Percentiles rank a stretch among this genome's conserved stretches.
Evolutionary conservation across 805 yeast genomes (phyloP).

Genomic region (Zygotorulaspora sp.): DNA sequence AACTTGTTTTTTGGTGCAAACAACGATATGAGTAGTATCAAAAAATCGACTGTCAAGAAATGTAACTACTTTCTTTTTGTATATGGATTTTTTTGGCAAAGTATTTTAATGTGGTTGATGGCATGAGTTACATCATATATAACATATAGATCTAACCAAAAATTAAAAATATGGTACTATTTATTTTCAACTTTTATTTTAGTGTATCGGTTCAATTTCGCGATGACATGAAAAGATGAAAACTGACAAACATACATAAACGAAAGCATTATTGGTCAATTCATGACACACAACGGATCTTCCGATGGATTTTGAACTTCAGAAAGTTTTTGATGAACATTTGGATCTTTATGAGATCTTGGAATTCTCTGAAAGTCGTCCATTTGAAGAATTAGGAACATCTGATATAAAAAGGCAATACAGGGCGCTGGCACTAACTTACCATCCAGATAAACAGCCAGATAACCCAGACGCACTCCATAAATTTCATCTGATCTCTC

Average conservation of each 20-base stretch:
- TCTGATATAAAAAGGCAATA: conserved; percentile 20
- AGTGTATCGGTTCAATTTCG: not conserved
- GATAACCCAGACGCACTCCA: conserved; percentile 16
- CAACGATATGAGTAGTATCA: conserved; percentile 41
- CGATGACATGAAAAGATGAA: not conserved
- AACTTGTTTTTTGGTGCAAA: conserved; percentile 46
- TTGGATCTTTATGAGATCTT: conserved; percentile 41
- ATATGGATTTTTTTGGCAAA: conserved; percentile 79
- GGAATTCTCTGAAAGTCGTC: conserved; percentile 40
- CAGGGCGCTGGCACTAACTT: conserved; percentile 22
- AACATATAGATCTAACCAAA: not conserved
- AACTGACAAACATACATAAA: too few species aligned
- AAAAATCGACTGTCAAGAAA: conserved; percentile 65
- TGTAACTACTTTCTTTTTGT: conserved; percentile 83
- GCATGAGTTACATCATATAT: conserved; percentile 17
- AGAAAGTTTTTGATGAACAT: conserved; percentile 6
- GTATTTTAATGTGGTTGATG: conserved; percentile 70
- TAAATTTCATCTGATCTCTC: conserved; percentile 25
- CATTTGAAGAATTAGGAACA: conserved; percentile 41
- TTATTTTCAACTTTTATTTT: not conserved
- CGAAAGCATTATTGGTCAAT: too few species aligned
- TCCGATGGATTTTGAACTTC: conserved; percentile 14
- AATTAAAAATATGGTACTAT: not conserved
- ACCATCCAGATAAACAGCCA: conserved; percentile 30
- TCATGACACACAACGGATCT: too few species aligned